These are phyloP conservation scores for Tulasnella sp. DNA, from an alignment of 768 basidiomycete species.

Conservation along the genomic window DNA sequence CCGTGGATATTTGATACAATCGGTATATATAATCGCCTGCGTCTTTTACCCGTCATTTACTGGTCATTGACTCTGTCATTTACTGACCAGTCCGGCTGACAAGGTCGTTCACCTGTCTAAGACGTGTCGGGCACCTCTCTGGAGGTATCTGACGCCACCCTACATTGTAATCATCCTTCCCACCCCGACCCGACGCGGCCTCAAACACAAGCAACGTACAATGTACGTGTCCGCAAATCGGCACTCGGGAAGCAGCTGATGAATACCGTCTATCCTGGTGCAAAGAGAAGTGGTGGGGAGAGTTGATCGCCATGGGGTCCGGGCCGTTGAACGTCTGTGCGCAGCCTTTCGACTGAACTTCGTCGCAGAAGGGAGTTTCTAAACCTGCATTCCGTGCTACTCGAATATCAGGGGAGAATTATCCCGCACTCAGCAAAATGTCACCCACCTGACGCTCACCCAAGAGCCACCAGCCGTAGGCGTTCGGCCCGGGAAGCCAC, in stretches of 20 bases:
- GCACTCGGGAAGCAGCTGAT: slow-evolving; percentile 77
- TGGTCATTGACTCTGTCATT: too few species aligned
- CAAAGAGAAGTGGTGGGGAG: slow-evolving; percentile 96
- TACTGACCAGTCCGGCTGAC: too few species aligned
- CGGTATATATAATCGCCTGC: too few species aligned
- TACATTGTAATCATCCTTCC: not conserved
- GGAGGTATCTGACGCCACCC: too few species aligned
- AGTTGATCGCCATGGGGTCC: slow-evolving; percentile 71
- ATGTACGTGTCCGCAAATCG: slow-evolving; percentile 45
- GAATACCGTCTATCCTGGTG: slow-evolving; percentile 96
- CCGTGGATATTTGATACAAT: too few species aligned
- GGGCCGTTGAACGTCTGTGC: slow-evolving; percentile 71
- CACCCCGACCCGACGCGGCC: slow-evolving; percentile 36
- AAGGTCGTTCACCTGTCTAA: too few species aligned
- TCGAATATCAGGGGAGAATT: slow-evolving; percentile 65
- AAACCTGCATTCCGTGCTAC: not conserved
- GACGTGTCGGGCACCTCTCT: too few species aligned
- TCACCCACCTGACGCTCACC: slow-evolving; percentile 58
- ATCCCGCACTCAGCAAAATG: slow-evolving; percentile 64
- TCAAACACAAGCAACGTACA: slow-evolving; percentile 33
- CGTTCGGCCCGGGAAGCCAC: slow-evolving; percentile 42
- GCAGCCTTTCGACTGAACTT: not conserved
- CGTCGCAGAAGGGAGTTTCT: too few species aligned
- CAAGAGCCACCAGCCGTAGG: slow-evolving; percentile 40
- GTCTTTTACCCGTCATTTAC: too few species aligned